A percentile compares a stretch with the other conserved stretches of the same genome.
Evolutionary conservation across 2,329 filamentous ascomycete genomes (phyloP).

Genomic region (Fusarium paranaense): DNA sequence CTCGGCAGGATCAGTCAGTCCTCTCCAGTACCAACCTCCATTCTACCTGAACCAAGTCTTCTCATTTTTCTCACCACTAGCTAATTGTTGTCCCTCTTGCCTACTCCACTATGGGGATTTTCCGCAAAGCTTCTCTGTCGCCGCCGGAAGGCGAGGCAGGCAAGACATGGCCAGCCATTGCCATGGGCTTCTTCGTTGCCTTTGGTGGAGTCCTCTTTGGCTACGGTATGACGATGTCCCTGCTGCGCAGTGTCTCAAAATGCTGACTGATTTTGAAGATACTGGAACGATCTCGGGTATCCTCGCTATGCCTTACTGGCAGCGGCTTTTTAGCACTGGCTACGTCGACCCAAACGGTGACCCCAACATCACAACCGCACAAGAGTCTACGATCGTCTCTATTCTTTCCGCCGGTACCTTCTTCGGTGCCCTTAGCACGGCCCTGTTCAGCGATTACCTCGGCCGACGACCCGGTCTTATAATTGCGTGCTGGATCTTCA

Average conservation of each 20-base stretch:
- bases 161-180: background rate
- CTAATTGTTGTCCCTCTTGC: background rate
- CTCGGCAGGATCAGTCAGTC: background rate
- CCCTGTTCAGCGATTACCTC: slow-evolving; percentile 69
- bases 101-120: background rate
- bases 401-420: slow-evolving; percentile 78
- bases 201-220: slow-evolving; percentile 23
- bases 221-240: slow-evolving; percentile 30
- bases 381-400: slow-evolving; percentile 74
- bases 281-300: slow-evolving; percentile 68
- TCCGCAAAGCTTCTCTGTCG: background rate
- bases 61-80: background rate
- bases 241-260: background rate
- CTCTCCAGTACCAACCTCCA: background rate
- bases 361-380: slow-evolving; percentile 58
- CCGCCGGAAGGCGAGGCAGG: background rate
- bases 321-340: slow-evolving; percentile 45
- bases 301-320: slow-evolving; percentile 56
- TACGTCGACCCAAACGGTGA: slow-evolving; percentile 36
- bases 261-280: slow-evolving; percentile 56
- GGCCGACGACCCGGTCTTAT: slow-evolving; percentile 73
- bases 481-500: slow-evolving; percentile 68
- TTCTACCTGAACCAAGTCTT: background rate
- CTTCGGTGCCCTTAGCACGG: slow-evolving; percentile 72
- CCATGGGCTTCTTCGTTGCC: slow-evolving; percentile 1